Percentiles rank a stretch among this genome's conserved stretches.
phyloP scores from a whole-genome alignment of 768 basidiomycete species.

The Royoungia palumana region DNA sequence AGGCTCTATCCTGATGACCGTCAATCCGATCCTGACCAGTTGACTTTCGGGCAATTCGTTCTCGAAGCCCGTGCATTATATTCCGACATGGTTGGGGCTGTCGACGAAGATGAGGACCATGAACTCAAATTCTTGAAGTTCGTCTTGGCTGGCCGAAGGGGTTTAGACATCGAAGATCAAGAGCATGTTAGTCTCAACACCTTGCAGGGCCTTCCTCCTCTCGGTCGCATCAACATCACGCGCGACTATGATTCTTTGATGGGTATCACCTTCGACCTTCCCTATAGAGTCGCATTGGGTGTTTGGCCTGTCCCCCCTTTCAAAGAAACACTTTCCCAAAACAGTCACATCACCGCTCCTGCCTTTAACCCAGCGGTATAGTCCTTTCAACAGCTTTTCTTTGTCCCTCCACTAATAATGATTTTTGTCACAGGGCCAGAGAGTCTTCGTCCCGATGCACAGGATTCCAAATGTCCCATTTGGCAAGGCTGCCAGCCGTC shows the following conservation, averaged over 20 bases:
- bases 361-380: too few relatives aligned
- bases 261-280: not conserved
- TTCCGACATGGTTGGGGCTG: not conserved
- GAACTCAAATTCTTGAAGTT: conserved; percentile 4
- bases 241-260: not conserved
- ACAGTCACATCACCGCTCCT: too few relatives aligned
- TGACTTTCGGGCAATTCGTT: not conserved
- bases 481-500: conserved; percentile 2
- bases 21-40: not conserved
- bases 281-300: not conserved
- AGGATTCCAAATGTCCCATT: conserved; percentile 4
- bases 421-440: too few relatives aligned
- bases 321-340: conserved; percentile 1
- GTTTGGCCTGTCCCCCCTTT: not conserved
- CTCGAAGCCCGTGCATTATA: not conserved
- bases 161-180: not conserved
- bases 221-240: not conserved
- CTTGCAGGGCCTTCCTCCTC: not conserved
- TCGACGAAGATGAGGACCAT: not conserved
- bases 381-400: too few relatives aligned
- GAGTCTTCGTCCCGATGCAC: not conserved
- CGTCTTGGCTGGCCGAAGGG: not conserved
- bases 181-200: not conserved
- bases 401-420: too few relatives aligned
- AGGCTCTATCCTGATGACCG: not conserved